Conservation (phyloP, 768 basidiomycete species). For the Crucibulum laeve region DNA sequence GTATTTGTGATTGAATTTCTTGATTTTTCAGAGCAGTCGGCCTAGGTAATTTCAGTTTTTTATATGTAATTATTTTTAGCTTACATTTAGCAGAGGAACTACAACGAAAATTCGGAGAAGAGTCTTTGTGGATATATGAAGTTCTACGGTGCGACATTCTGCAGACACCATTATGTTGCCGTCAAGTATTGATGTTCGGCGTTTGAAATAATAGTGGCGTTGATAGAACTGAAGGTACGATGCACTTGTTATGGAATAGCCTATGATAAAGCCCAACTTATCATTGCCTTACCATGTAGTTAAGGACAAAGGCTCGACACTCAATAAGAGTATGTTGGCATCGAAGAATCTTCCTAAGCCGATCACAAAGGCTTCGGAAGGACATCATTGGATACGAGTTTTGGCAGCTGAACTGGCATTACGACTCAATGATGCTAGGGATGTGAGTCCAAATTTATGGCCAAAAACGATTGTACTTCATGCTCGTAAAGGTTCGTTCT, state of each 20-base stretch:
- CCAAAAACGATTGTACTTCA: slow-evolving; percentile 88
- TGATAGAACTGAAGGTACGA: slow-evolving; percentile 79
- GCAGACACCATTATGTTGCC: neutral
- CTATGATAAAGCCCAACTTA: slow-evolving; percentile 1
- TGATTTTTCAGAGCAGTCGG: slow-evolving; percentile 42
- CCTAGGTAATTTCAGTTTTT: slow-evolving; percentile 39
- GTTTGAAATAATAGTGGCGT: slow-evolving; percentile 54
- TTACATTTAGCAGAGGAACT: slow-evolving; percentile 53
- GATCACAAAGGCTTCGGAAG: slow-evolving; percentile 69
- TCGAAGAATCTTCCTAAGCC: slow-evolving; percentile 90
- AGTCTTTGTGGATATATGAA: slow-evolving; percentile 90
- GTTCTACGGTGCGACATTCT: slow-evolving; percentile 57
- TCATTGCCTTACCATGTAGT: slow-evolving; percentile 43
- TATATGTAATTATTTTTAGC: neutral
- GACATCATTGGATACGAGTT: slow-evolving; percentile 87
- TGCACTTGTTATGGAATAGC: neutral
- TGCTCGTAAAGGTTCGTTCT: slow-evolving; percentile 56
- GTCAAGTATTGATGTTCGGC: slow-evolving; percentile 1
- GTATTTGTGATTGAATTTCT: neutral
- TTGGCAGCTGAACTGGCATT: slow-evolving; percentile 88
- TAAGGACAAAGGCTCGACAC: slow-evolving; percentile 67
- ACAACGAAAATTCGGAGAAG: slow-evolving; percentile 77
- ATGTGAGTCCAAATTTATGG: slow-evolving; percentile 73
- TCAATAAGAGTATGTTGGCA: slow-evolving; percentile 91
- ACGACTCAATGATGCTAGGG: slow-evolving; percentile 78